Base-by-base conservation (phyloP, 352 stramenopile genomes). In the Phytophthora brassicae region DNA sequence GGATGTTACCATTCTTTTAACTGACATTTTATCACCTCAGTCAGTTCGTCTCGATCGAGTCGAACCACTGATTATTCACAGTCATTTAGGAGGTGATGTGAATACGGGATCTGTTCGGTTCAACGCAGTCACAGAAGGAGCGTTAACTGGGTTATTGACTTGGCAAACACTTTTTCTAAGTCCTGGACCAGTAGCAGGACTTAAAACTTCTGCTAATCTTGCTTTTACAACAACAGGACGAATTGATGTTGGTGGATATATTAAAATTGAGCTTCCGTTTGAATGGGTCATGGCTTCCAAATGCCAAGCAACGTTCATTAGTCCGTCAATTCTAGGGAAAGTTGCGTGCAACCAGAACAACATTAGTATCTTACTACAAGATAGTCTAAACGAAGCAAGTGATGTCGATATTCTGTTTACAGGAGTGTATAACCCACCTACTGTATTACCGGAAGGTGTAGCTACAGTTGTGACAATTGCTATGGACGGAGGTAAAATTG, bases 131-230 rank as follows among this genome's bases (percentile, higher is more conserved):
- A 57, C 50, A 0, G 45, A 57, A 16, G 81, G 81, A 1, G 7
- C 48, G 17, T 60, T 90, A 4, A 73, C 44, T 22, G 81, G 75
- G 7, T 33, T 64, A 8, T 45, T 82, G 49, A 64, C 56, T 6
- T 89, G 81, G 81, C 68, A 87, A 41, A 78, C 70, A 22, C 49
- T 67, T 4, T 22, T 77, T 28, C 75, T 74, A 20, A 51, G 35
- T 11, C 81, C 81, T 14, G 81, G 81, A 7, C 73, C 79, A 24
- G 81, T 90, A 14, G 77, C 81, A 3, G 77, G 68, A 6, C 56
- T 89, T 16, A 48, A 60, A 17, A 88, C 75, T 0, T 85, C 58
- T 2, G 75, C 77, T 3, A 66, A 63, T 2, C 50, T 89, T 14
- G 57, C 58, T 1, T 70, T 89, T n/a, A 56, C 69, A 22, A 78